Evolutionary conservation across 75 land plant species (phyloP).

Genomic region (Picea glauca): DNA sequence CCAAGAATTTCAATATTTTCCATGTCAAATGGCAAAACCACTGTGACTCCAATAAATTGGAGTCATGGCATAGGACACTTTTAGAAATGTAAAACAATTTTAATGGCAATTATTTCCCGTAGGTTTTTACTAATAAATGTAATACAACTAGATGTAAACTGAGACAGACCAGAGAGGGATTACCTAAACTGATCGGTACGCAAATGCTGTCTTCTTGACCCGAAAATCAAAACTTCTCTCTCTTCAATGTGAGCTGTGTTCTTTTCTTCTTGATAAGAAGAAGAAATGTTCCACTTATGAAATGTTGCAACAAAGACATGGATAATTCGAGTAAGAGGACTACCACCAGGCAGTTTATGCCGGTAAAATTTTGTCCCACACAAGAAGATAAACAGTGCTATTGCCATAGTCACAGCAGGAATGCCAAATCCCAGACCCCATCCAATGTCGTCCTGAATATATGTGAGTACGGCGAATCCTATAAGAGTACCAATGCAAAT

Average conservation of each 20-base stretch:
- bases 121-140: not conserved
- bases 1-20: too few relatives aligned
- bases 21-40: not conserved
- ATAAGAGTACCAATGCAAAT: slow-evolving; percentile 60
- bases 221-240: slow-evolving; percentile 4
- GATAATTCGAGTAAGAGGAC: slow-evolving; percentile 38
- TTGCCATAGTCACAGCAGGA: slow-evolving; percentile 50
- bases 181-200: slow-evolving; percentile 28
- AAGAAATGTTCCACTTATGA: slow-evolving; percentile 13
- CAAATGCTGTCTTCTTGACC: slow-evolving; percentile 14
- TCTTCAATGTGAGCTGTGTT: slow-evolving; percentile 5
- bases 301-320: slow-evolving; percentile 24
- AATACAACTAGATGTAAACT: not conserved
- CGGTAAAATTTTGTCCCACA: slow-evolving; percentile 42
- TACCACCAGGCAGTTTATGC: slow-evolving; percentile 26
- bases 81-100: too few relatives aligned
- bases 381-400: slow-evolving; percentile 39
- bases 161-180: not conserved
- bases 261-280: not conserved
- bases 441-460: slow-evolving; percentile 63
- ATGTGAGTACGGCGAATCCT: slow-evolving; percentile 58
- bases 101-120: not conserved
- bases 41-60: not conserved
- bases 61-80: not conserved
- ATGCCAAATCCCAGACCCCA: slow-evolving; percentile 84